Conservation (phyloP, 345 rosid genomes). For the Eucalyptus microcorys region DNA sequence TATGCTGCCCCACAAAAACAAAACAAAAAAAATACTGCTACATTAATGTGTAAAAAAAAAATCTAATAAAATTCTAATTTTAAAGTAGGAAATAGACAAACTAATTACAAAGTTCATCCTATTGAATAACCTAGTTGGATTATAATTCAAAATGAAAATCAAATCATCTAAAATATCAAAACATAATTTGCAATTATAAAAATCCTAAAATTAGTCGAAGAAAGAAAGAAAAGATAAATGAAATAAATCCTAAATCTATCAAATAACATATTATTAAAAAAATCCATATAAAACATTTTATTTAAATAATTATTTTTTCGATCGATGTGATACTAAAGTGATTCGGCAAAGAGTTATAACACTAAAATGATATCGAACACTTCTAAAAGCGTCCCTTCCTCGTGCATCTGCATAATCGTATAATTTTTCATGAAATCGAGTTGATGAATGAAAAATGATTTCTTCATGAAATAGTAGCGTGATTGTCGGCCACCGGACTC, state of each 20-base stretch:
- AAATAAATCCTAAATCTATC: neutral
- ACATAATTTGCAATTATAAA: too few species aligned
- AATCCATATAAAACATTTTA: neutral
- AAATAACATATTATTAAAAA: neutral
- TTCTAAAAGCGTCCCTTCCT: neutral
- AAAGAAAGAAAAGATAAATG: neutral
- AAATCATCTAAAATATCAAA: neutral
- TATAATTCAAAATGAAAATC: neutral
- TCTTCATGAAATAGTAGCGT: neutral
- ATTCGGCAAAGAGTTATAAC: neutral
- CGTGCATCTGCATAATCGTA: neutral
- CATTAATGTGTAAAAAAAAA: neutral
- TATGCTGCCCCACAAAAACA: neutral
- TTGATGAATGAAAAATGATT: neutral
- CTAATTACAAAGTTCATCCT: neutral
- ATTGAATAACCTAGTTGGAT: neutral
- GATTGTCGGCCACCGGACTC: neutral
- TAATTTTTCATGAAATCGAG: neutral
- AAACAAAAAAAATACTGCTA: too few species aligned
- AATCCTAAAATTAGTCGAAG: neutral
- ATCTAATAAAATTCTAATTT: too few species aligned
- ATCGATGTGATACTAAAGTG: neutral
- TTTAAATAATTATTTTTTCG: neutral
- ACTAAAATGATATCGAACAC: neutral
- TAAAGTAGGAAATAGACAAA: neutral